Base-by-base conservation (phyloP, 805 yeast species). In the Metschnikowia cubensis region DNA sequence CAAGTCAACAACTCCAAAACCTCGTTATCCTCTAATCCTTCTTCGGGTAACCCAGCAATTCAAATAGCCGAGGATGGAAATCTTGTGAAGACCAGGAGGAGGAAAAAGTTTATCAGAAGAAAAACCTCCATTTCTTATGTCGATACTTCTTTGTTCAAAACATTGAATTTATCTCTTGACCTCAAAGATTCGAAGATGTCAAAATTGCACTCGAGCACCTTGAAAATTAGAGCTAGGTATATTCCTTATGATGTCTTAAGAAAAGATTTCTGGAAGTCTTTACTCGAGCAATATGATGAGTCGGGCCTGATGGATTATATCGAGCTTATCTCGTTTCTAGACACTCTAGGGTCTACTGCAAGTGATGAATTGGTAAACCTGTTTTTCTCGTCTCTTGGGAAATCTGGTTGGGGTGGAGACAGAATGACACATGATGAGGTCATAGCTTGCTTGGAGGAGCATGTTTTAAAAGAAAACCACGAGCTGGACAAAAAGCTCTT, bases 271-370 rank as follows among this genome's bases (percentile, higher is more conserved):
- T 89, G 96, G 92, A 67, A 72, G 38, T 73, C 80, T 10, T 70
- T 89, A 5, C 70, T 88, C 14, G 77, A 75, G 34, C 79, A 80
- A 53, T 84, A 76, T 57, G 76, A 67, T 47, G 79, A 73, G 21
- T 59, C 55, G 13, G 49, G 54, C 1, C 59, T 67, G 8, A 71
- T 81, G 53, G 82, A 82, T 56, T 70, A 81, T 42, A 72, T 82
- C 41, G 94, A 88, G 59, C 64, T 89, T 22, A 75, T 76, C 1
- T 72, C 85, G 2, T 77, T 88, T 61, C 70, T 91, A 43, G 92
- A 82, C 49, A 69, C 83, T 2, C 63, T 85, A 32, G 89, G 89
- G 0, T 80, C 73, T 34, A 65, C 68, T 2, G 67, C 68, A 34
- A 74, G 81, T 8, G 79, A 79, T 38, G 79, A 79, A 13, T 82